Evolutionary conservation across 2,329 filamentous ascomycete species (phyloP).

Genomic region (Aspergillus caelatus): DNA sequence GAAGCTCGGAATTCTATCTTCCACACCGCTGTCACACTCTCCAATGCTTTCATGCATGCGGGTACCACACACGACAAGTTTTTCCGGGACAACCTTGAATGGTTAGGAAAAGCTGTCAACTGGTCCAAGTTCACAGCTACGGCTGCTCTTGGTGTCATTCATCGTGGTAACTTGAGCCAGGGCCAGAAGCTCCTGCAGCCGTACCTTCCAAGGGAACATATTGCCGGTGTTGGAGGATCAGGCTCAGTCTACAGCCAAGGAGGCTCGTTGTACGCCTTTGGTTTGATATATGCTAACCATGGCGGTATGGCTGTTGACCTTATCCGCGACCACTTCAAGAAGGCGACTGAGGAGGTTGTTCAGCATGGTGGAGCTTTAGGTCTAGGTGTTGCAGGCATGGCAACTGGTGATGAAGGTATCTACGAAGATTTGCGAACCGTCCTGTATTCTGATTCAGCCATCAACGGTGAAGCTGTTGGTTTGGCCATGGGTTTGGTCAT

Average conservation of each 20-base stretch:
- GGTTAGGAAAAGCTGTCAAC: conserved; percentile 97
- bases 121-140: conserved; percentile 99
- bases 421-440: conserved; percentile 90
- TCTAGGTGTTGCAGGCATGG: conserved; percentile 96
- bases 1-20: conserved; percentile 98
- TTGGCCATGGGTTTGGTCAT: conserved; percentile 97
- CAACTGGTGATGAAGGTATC: conserved; percentile 84
- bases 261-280: conserved; percentile 92
- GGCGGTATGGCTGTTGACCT: conserved; percentile 74
- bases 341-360: conserved; percentile 72
- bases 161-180: conserved; percentile 91
- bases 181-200: conserved; percentile 92
- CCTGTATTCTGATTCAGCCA: conserved; percentile 88
- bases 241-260: conserved; percentile 96
- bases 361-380: conserved; percentile 96
- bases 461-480: conserved; percentile 96
- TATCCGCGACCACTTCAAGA: conserved; percentile 52
- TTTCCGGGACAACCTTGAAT: conserved; percentile 96
- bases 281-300: conserved; percentile 96
- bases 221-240: conserved; percentile 66
- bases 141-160: conserved; percentile 92
- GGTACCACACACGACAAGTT: conserved; percentile 98
- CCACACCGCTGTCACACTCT: conserved; percentile 95
- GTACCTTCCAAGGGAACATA: conserved; percentile 76
- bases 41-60: conserved; percentile 99